Percentiles rank a stretch among this genome's conserved stretches.
These are phyloP conservation scores for Lactarius quietus DNA, from an alignment of 768 basidiomycete species.

Conservation along the genomic window DNA sequence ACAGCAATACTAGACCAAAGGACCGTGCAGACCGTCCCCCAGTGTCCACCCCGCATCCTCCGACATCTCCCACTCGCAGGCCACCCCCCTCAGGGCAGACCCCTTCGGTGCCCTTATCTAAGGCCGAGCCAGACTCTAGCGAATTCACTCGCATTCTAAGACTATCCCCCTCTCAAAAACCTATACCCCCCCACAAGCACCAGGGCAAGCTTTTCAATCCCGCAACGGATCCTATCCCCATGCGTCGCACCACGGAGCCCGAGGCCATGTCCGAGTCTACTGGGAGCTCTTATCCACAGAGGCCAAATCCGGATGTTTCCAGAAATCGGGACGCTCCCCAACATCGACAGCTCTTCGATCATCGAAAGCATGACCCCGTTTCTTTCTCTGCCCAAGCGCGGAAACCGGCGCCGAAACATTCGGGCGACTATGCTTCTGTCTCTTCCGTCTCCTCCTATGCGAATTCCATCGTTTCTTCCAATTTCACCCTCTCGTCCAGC, in stretches of 20 bases:
- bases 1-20: background rate
- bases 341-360: constrained; percentile 74
- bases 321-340: constrained; percentile 35
- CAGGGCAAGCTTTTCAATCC: constrained; percentile 66
- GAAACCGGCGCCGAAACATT: constrained; percentile 54
- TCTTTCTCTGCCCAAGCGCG: constrained; percentile 69
- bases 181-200: constrained; percentile 32
- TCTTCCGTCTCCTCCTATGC: constrained; percentile 75
- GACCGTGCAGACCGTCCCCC: constrained; percentile 29
- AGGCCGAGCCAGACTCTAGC: constrained; percentile 58
- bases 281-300: constrained; percentile 47
- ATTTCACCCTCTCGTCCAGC: constrained; percentile 67
- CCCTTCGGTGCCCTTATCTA: constrained; percentile 37
- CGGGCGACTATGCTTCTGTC: constrained; percentile 68
- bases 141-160: constrained; percentile 71
- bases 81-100: constrained; percentile 37
- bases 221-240: constrained; percentile 58
- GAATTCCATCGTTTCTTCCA: constrained; percentile 60
- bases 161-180: constrained; percentile 53
- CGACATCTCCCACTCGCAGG: constrained; percentile 29
- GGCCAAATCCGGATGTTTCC: constrained; percentile 35
- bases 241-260: constrained; percentile 59
- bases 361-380: constrained; percentile 86
- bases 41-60: constrained; percentile 36
- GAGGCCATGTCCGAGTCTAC: constrained; percentile 60